phyloP scores from a whole-genome alignment of 2,329 filamentous ascomycete genomes.

The Neurospora crassa region DNA sequence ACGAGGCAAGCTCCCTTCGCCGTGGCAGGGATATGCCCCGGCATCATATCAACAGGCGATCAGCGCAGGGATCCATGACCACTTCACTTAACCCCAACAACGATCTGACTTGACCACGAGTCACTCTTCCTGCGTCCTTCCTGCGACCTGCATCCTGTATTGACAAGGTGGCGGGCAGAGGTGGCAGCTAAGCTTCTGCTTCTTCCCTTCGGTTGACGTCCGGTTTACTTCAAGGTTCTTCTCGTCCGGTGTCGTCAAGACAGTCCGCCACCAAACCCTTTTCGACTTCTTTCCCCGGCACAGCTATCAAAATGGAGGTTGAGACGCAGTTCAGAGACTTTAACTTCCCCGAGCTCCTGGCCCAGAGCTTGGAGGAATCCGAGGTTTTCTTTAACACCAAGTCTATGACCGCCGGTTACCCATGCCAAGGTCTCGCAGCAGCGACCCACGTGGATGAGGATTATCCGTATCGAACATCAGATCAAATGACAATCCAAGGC shows the following conservation, averaged over 20 bases:
- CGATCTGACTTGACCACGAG: slow-evolving; percentile 13
- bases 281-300: not conserved
- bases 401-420: slow-evolving; percentile 43
- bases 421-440: slow-evolving; percentile 27
- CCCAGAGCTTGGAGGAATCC: slow-evolving; percentile 41
- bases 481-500: not conserved
- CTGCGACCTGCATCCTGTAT: not conserved
- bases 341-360: slow-evolving; percentile 48
- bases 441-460: slow-evolving; percentile 11
- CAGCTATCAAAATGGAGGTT: slow-evolving; percentile 5
- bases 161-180: not conserved
- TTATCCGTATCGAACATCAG: slow-evolving; percentile 2
- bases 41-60: slow-evolving; percentile 7
- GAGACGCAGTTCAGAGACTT: slow-evolving; percentile 22
- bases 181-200: not conserved
- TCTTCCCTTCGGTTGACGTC: not conserved
- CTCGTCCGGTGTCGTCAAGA: not conserved
- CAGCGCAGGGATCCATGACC: slow-evolving; percentile 12
- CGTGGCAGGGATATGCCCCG: slow-evolving; percentile 4
- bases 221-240: not conserved
- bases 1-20: slow-evolving; percentile 1
- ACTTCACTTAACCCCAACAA: slow-evolving; percentile 8
- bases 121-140: not conserved
- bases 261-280: not conserved
- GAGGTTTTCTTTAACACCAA: slow-evolving; percentile 37